Conservation (phyloP, 1,284 basidiomycete species). For the Rhodotorula sp. region DNA sequence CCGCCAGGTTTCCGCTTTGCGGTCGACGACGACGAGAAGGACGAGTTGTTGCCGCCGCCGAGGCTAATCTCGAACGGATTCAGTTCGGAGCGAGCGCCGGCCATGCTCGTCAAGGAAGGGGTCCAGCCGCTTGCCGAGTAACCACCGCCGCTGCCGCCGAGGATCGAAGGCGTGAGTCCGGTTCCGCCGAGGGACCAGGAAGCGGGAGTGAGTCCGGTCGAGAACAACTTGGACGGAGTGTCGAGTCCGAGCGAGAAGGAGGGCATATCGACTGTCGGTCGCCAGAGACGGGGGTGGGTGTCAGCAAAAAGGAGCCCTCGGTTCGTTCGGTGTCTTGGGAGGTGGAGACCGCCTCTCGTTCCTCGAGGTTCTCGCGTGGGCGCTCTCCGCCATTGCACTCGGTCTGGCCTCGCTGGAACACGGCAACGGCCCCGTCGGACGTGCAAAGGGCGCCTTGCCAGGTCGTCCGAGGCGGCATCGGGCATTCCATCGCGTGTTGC, state of each 20-base stretch:
- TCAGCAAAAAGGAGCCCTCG: too few species aligned
- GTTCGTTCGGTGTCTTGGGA: too few species aligned
- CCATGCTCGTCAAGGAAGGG: slow-evolving; percentile 1
- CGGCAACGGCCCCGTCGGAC: background rate
- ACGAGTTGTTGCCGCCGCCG: background rate
- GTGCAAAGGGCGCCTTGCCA: too few species aligned
- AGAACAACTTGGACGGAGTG: slow-evolving; percentile 21
- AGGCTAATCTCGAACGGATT: slow-evolving; percentile 34
- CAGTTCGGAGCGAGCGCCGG: background rate
- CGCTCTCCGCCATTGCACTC: background rate
- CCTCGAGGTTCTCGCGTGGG: background rate
- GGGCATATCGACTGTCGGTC: slow-evolving; percentile 4
- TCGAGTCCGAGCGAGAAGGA: slow-evolving; percentile 23
- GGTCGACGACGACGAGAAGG: background rate
- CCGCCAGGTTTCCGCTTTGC: slow-evolving; percentile 7
- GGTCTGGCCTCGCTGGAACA: background rate
- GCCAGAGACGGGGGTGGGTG: background rate
- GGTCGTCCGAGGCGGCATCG: background rate
- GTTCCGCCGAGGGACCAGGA: slow-evolving; percentile 4
- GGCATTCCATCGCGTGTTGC: background rate
- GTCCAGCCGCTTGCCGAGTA: slow-evolving; percentile 19
- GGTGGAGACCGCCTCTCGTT: background rate
- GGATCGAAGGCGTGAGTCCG: slow-evolving; percentile 27
- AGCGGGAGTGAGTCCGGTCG: slow-evolving; percentile 2
- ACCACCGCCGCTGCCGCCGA: background rate